A percentile compares a stretch with the other conserved stretches of the same genome.
These are phyloP conservation scores for Xylaria longipes DNA, from an alignment of 495 filamentous ascomycete genomes.

Conservation along the genomic window DNA sequence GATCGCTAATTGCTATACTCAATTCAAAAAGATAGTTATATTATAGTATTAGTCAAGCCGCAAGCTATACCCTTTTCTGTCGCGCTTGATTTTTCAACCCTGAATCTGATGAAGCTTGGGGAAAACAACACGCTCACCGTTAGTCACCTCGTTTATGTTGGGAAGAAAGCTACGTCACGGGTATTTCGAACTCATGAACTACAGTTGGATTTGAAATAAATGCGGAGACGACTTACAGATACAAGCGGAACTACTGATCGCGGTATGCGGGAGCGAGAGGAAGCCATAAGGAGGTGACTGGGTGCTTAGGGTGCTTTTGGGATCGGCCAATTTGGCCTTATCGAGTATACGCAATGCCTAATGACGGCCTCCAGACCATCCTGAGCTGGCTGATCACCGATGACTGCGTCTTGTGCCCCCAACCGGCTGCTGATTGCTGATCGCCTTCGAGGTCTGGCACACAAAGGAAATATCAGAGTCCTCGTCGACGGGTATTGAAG, in stretches of 20 bases:
- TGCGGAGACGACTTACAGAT: neutral
- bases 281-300: neutral
- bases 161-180: neutral
- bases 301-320: neutral
- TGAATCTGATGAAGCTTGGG: neutral
- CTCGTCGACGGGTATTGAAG: neutral
- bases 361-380: neutral
- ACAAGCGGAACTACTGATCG: neutral
- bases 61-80: neutral
- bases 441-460: slow-evolving; percentile 14
- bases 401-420: neutral
- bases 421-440: neutral
- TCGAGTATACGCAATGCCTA: neutral
- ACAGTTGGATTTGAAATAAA: neutral
- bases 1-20: slow-evolving; percentile 18
- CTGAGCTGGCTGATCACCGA: neutral
- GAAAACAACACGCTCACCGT: neutral
- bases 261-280: neutral
- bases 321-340: neutral
- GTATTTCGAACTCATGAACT: neutral
- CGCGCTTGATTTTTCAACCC: neutral
- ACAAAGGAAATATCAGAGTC: slow-evolving; percentile 26
- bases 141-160: neutral
- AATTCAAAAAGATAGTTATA: slow-evolving; percentile 11
- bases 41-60: slow-evolving; percentile 13